Conservation (phyloP, 257 asterid species). For the Solanum etuberosum region DNA sequence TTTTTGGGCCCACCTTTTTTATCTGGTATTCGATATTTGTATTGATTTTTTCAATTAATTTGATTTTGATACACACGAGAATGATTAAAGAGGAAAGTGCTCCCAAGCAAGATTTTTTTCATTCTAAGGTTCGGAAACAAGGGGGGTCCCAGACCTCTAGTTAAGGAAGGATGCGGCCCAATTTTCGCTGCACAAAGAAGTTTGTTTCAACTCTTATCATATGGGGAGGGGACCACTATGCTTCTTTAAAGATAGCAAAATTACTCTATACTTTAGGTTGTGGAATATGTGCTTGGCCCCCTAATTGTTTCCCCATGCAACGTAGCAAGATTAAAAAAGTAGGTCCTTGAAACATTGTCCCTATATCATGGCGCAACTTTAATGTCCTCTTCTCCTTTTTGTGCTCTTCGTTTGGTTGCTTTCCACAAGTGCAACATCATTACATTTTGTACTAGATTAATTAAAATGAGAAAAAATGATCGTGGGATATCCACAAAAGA, state of each 20-base stretch:
- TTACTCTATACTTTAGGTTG: conserved; percentile 1
- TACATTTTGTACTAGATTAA: neutral
- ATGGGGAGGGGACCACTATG: conserved; percentile 34
- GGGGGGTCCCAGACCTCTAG: neutral
- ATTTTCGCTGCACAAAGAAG: neutral
- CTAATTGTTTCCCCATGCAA: neutral
- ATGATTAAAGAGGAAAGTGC: neutral
- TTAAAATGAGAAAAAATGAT: neutral
- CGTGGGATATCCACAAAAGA: neutral
- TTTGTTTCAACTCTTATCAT: neutral
- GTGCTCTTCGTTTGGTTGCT: conserved; percentile 27
- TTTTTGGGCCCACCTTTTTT: neutral
- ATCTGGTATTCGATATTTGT: no score
- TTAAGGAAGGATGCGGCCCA: neutral
- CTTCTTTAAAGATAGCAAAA: conserved; percentile 10
- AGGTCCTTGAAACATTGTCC: conserved; percentile 21
- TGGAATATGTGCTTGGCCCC: conserved; percentile 27
- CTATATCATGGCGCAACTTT: conserved; percentile 14
- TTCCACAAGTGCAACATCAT: conserved; percentile 12
- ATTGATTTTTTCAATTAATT: no score
- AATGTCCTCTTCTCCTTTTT: conserved; percentile 11
- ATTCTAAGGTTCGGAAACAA: neutral
- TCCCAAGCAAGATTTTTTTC: neutral
- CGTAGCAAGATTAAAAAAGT: conserved; percentile 4
- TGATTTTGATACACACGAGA: neutral